Base-by-base conservation (phyloP, 176 grass and related monocot genomes). In the Juncus inflexus region DNA sequence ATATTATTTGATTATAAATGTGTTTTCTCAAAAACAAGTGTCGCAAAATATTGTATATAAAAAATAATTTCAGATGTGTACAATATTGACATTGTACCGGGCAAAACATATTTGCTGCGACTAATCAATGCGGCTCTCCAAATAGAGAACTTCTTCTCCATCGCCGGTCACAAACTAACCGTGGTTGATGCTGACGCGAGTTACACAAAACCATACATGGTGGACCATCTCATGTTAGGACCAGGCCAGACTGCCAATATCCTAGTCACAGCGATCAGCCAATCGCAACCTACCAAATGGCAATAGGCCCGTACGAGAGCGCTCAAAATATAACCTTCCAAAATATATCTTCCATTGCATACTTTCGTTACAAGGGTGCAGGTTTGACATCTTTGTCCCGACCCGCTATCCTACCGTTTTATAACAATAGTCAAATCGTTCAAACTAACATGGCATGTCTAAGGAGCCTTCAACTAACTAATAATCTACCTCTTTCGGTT, bases 161-260 rank as follows among this genome's bases (percentile, higher is more conserved):
- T 79, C 8, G 57, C 76, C 35, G 39, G 66, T 10, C 76, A 79
- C 28, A 40, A 19, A 4, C 60, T 79, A 35, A 72, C 66, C 3
- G 67, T 79, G 49, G 76, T 79, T 2, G 76, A 60, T 3, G 58
- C 65, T 19, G 76, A 78, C 8, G 76, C 57, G 2, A 58, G 16
- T 37, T 78, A 78, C 65, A 63, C 36, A 16, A 71, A 78, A 41
- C 65, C 76, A 52, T 71, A 62, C 45, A 50, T 28, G 14, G 68
- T 52, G 15, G 51, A 65, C 4, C 58, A 70, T n/a, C 65, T 78
- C 28, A 63, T 78, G 57, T 15, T 71, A 4, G 65, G 19, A 2
- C 45, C 35, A 14, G 75, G 75, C 13, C 75, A 77, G 19, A 77
- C 75, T n/a, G 57, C 38, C 12, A 66, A 77, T 59, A 54, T 67